Evolutionary conservation across 1,284 basidiomycete species (phyloP), one percentile per base, ranked within the genome.

Genomic region (Cutaneotrichosporon arboriforme): DNA sequence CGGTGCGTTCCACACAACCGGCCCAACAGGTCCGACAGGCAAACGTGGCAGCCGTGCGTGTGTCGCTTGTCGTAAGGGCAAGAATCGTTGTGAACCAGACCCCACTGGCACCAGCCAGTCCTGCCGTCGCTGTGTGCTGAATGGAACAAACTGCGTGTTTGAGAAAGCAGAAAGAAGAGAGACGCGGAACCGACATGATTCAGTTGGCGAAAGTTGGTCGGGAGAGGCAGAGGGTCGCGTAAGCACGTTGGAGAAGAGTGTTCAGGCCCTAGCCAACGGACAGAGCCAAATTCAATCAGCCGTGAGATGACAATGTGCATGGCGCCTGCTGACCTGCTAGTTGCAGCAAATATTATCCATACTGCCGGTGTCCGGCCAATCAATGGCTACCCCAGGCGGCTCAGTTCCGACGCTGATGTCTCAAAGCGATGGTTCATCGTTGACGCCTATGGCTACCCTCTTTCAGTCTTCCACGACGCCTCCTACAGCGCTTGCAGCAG

Each of bases 51-150:
- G 67, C 36, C 68, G 68, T 47, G 74, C 74, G 7, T 76, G 74
- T 58, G 67, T 68, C 2, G 69, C 72, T 8, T 76, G 74, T 70
- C 83, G 88, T 65, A 88, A 86, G 76, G 89, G 90, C 49, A 93
- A 93, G 80, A 93, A 92, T 77, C 80, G 90, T 68, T 93, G 90
- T 69, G 90, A 93, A 78, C 87, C 86, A 71, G 88, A 90, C 55
- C 66, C 67, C 15, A 49, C 63, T 5, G 62, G 64, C 12, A 44
- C 49, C 17, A 78, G 76, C 64, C 63, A 68, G 56, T 60, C 70
- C 20, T 70, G 92, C 80, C 84, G 87, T 75, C 84, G 91, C 51
- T 96, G 91, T 77, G 82, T 87, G 64, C 79, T 87, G 46, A 88
- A 86, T 68, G 87, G 88, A 12, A 86, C 84, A 10, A 80, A 81